A percentile compares a stretch with the other conserved stretches of the same genome.
These are phyloP conservation scores for Coleophoma crateriformis DNA, from an alignment of 2,329 filamentous ascomycete genomes.

Conservation along the genomic window DNA sequence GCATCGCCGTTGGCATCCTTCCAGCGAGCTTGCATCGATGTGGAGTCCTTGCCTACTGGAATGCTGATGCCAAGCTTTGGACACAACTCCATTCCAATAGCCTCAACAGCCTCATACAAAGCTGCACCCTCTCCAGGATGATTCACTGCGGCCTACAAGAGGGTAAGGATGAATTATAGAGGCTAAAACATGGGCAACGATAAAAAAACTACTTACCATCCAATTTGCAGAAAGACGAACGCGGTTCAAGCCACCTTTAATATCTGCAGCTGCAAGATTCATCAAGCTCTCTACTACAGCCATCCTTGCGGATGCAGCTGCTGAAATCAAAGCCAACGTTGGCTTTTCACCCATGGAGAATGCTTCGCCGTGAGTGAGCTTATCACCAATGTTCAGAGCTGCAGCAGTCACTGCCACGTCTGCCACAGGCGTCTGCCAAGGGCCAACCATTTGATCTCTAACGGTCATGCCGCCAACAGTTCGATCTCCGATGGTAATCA, in stretches of 20 bases:
- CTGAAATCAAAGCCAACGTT: constrained; percentile 80
- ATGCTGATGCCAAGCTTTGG: constrained; percentile 87
- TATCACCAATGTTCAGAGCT: constrained; percentile 61
- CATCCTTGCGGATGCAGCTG: constrained; percentile 90
- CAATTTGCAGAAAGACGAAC: constrained; percentile 94
- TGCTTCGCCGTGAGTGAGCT: constrained; percentile 79
- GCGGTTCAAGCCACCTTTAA: constrained; percentile 58
- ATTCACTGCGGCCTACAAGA: constrained; percentile 60
- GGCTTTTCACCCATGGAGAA: constrained; percentile 97
- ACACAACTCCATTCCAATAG: constrained; percentile 89
- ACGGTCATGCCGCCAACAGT: constrained; percentile 85
- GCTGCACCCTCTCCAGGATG: constrained; percentile 89
- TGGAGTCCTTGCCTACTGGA: constrained; percentile 95
- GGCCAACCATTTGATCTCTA: constrained; percentile 92
- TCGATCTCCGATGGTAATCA: constrained; percentile 94
- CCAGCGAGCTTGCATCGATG: constrained; percentile 99
- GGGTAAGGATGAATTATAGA: no score
- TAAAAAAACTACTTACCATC: constrained; percentile 55
- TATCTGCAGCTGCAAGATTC: constrained; percentile 81
- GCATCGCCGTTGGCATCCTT: constrained; percentile 62
- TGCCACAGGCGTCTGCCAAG: constrained; percentile 90
- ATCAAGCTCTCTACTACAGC: constrained; percentile 89
- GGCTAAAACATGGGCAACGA: no score
- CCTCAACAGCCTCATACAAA: constrained; percentile 88
- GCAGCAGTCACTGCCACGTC: constrained; percentile 92